Conservation (phyloP, 805 yeast species). For the Starmerella etchellsii region DNA sequence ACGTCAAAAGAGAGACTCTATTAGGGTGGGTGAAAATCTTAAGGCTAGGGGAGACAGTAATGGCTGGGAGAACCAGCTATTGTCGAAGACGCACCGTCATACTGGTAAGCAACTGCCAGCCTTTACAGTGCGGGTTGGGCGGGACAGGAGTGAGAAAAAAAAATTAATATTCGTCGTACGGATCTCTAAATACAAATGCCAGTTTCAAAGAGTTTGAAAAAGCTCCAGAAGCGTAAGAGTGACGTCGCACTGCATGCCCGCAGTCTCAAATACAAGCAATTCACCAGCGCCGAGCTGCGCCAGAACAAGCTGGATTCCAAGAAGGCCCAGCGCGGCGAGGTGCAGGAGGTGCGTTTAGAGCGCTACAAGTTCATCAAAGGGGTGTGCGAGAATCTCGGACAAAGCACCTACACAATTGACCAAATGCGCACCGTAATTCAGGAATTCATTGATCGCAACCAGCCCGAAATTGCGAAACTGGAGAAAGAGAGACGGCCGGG, state of each 20-base stretch:
- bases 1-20: neutral
- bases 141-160: too few species aligned
- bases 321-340: constrained; percentile 43
- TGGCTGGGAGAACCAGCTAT: too few species aligned
- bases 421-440: constrained; percentile 53
- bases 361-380: constrained; percentile 15
- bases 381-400: constrained; percentile 1
- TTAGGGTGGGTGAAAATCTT: too few species aligned
- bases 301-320: constrained; percentile 54
- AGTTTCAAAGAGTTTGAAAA: constrained; percentile 49
- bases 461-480: constrained; percentile 57
- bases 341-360: constrained; percentile 27
- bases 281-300: constrained; percentile 76
- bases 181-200: too few species aligned
- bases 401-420: constrained; percentile 36
- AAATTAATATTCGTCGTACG: too few species aligned
- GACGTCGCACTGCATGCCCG: constrained; percentile 58
- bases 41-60: too few species aligned
- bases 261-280: constrained; percentile 76
- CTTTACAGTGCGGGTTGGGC: too few species aligned
- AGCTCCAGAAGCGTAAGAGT: constrained; percentile 47
- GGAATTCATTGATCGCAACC: constrained; percentile 50
- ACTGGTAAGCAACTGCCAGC: too few species aligned
- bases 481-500: constrained; percentile 65
- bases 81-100: too few species aligned